Conservation (phyloP, 2,329 filamentous ascomycete species). For the Fusarium sp. region DNA sequence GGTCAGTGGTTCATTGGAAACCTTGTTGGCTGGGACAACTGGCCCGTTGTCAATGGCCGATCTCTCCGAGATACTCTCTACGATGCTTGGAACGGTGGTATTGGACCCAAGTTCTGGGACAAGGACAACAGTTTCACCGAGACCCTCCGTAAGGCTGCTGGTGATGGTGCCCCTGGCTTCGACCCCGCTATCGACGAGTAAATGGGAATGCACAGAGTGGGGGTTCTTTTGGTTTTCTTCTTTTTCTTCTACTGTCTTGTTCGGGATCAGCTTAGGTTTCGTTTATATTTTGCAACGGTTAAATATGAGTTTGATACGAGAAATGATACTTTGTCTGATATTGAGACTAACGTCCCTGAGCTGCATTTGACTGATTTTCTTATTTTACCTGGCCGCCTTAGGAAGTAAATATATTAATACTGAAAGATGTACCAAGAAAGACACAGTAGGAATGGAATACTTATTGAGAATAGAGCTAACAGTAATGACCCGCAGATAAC, state of each 20-base stretch:
- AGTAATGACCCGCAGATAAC: too few species aligned
- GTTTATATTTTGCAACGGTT: too few species aligned
- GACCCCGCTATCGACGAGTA: conserved; percentile 22
- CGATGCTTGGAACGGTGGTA: conserved; percentile 22
- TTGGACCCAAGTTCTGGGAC: conserved; percentile 29
- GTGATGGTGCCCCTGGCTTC: conserved; percentile 23
- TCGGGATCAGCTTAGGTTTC: too few species aligned
- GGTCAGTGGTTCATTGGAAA: conserved; percentile 52
- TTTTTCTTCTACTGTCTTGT: neutral
- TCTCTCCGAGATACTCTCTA: conserved; percentile 17
- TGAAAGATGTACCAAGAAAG: too few species aligned
- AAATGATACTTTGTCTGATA: too few species aligned
- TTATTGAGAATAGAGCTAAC: too few species aligned
- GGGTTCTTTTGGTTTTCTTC: neutral
- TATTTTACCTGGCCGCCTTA: too few species aligned
- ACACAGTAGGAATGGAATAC: too few species aligned
- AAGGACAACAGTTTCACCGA: conserved; percentile 14
- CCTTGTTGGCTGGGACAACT: conserved; percentile 40
- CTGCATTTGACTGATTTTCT: too few species aligned
- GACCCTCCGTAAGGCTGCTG: conserved; percentile 21
- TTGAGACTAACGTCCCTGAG: too few species aligned
- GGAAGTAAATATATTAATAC: too few species aligned
- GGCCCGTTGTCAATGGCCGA: conserved; percentile 40
- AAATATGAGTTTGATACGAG: too few species aligned
- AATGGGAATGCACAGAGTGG: rapidly evolving